Percentiles rank a stretch among this genome's conserved stretches.
Conservation (phyloP, 352 stramenopile genomes). For the Phytophthora constricta region DNA sequence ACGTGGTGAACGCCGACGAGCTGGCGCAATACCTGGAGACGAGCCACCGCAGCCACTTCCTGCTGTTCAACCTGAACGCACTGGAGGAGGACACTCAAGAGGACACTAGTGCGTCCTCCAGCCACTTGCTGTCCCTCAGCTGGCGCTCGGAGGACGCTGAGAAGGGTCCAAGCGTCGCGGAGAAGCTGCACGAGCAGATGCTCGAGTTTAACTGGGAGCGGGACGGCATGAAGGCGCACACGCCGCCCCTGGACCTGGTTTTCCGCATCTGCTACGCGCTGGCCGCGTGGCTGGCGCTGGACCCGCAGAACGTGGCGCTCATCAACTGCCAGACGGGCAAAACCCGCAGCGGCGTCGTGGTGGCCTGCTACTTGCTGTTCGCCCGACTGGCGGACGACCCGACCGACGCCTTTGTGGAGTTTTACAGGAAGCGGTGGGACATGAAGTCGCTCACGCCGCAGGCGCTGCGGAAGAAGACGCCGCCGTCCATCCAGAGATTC, state of each 20-base stretch:
- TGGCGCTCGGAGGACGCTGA: slow-evolving; percentile 16
- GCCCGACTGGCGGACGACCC: slow-evolving; percentile 66
- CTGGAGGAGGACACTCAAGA: slow-evolving; percentile 40
- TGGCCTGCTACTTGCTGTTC: slow-evolving; percentile 95
- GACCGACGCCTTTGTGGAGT: slow-evolving; percentile 91
- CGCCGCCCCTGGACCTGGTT: slow-evolving; percentile 80
- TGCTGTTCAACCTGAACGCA: slow-evolving; percentile 85
- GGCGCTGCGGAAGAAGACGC: slow-evolving; percentile 68
- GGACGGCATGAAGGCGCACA: slow-evolving; percentile 85
- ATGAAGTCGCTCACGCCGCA: slow-evolving; percentile 75
- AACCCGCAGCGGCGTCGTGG: slow-evolving; percentile 92
- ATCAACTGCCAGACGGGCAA: slow-evolving; percentile 94
- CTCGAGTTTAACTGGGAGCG: slow-evolving; percentile 87
- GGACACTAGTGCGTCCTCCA: background rate
- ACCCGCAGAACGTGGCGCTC: slow-evolving; percentile 81
- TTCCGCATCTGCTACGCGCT: slow-evolving; percentile 94
- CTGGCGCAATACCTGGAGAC: slow-evolving; percentile 65
- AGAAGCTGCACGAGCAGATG: slow-evolving; percentile 79
- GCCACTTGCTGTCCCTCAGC: background rate
- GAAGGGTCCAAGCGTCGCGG: slow-evolving; percentile 30
- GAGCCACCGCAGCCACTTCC: slow-evolving; percentile 62
- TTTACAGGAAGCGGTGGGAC: slow-evolving; percentile 86
- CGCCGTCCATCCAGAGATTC: slow-evolving; percentile 79
- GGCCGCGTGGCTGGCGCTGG: slow-evolving; percentile 90
- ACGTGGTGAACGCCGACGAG: slow-evolving; percentile 77